Base-by-base conservation (phyloP, 495 filamentous ascomycete genomes). In the Aspergillus mulundensis region DNA sequence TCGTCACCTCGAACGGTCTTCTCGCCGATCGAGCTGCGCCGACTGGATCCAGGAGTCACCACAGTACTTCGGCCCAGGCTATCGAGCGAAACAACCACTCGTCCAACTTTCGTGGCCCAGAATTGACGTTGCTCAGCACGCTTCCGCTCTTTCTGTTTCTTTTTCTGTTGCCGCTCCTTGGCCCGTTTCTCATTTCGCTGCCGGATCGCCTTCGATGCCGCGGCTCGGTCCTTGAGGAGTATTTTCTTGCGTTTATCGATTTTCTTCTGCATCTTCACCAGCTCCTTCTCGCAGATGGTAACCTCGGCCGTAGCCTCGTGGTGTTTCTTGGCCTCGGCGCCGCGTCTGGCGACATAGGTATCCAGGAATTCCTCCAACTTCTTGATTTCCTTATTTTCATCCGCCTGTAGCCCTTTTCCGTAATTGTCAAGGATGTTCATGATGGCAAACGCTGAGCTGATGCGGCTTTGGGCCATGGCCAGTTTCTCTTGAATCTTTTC, bases 41-140 rank as follows among this genome's bases (percentile, higher is more conserved):
- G 76, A 2, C 83, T 86, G 15, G 81, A 82, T 5, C 53, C 61
- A 8, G 82, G 82, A 5, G 83, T 83, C 38, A 72, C 64, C 16
- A 55, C 59, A 46, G n/a, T n/a, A 18, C 4, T 7, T 7, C 5
- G 42, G n/a, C 12, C 15, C 30, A 39, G 47, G 25, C 75, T 74
- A 44, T 88, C 85, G 24, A 89, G 69, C 44, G 44, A 55, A 18
- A 65, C 63, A 28, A 55, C 74, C 44, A 89, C 72, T 32, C 77
- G 70, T 56, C 85, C 85, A 16, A 82, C 77, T 7, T 69, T 77
- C 52, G 76, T 69, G 3, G 85, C 80, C 78, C 82, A 84, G 57
- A 85, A 87, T 18, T 64, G 58, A 38, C 75, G 62, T 25, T 77
- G 68, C 65, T 87, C 81, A 43, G 69, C 68, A 46, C 76, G 74